These are phyloP conservation scores for Pythium rishiriense DNA, from an alignment of 352 stramenopile species.

Conservation along the genomic window DNA sequence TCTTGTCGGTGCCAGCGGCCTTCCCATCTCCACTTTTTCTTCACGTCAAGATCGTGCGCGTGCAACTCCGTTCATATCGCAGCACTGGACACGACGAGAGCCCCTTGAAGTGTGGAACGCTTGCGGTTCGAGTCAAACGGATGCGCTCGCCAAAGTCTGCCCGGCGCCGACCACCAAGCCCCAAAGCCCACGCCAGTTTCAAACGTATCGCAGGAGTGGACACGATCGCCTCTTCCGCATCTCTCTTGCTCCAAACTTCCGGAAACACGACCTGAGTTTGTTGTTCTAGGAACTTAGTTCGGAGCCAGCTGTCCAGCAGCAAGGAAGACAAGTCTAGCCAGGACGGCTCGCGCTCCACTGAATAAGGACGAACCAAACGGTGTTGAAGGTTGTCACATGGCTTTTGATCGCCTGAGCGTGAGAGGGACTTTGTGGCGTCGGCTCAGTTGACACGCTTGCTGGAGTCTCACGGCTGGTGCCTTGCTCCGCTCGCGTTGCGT, in stretches of 20 bases:
- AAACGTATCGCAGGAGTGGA: slow-evolving; percentile 15
- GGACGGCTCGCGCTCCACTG: background rate
- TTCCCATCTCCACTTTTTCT: background rate
- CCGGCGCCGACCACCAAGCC: background rate
- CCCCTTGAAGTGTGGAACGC: background rate
- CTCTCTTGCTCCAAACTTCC: background rate
- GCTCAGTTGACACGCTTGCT: background rate
- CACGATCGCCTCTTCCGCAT: slow-evolving; percentile 4
- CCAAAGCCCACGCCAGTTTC: background rate
- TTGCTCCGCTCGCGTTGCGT: background rate
- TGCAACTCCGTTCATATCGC: slow-evolving; percentile 14
- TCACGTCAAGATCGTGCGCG: too few species aligned
- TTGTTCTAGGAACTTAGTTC: too few species aligned
- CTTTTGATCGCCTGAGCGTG: slow-evolving; percentile 6
- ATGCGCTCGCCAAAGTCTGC: background rate
- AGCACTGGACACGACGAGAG: slow-evolving; percentile 16
- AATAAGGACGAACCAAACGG: background rate
- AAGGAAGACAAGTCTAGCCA: background rate
- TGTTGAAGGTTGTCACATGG: slow-evolving; percentile 13
- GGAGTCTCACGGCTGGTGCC: background rate
- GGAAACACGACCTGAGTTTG: too few species aligned
- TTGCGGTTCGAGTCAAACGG: background rate
- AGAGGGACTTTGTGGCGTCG: background rate
- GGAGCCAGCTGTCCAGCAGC: background rate
- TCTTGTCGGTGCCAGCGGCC: too few species aligned